These are phyloP conservation scores for Mimosa pudica DNA, from an alignment of 306 rosid species.

Conservation along the genomic window DNA sequence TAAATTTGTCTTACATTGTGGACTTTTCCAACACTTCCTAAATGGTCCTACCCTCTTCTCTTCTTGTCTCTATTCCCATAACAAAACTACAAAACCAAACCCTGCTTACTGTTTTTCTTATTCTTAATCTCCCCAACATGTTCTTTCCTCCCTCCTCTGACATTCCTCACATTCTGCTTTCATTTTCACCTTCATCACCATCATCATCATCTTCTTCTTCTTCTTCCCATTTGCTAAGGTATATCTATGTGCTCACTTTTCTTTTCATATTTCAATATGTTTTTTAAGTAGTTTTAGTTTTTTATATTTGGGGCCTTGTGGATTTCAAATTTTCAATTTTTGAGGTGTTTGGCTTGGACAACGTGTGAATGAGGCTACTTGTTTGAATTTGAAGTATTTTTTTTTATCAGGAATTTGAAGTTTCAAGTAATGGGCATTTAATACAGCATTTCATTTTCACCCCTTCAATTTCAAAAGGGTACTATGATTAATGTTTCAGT, in stretches of 20 bases:
- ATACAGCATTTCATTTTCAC: neutral
- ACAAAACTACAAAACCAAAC: conserved; percentile 23
- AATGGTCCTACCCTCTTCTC: conserved; percentile 39
- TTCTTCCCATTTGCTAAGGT: conserved; percentile 11
- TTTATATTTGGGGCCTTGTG: conserved; percentile 37
- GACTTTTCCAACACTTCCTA: conserved; percentile 28
- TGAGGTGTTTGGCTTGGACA: conserved; percentile 9
- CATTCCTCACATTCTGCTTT: conserved; percentile 44
- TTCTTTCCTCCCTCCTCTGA: conserved; percentile 40
- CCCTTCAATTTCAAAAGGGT: conserved; percentile 2
- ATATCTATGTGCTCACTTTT: neutral
- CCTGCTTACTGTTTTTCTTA: conserved; percentile 12
- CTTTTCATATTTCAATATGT: neutral
- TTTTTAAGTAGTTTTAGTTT: conserved; percentile 17
- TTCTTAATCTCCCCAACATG: conserved; percentile 33
- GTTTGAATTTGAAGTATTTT: conserved; percentile 37
- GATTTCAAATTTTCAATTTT: conserved; percentile 24
- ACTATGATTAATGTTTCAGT: neutral
- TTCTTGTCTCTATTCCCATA: conserved; percentile 19
- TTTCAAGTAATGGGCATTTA: conserved; percentile 39
- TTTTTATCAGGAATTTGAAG: conserved; percentile 34
- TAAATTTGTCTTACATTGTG: conserved; percentile 1
- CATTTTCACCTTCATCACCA: neutral
- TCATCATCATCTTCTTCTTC: neutral
- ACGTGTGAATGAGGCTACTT: conserved; percentile 53